Evolutionary conservation across 441 rosid species (phyloP).

Genomic region (Aquilaria agallochum): DNA sequence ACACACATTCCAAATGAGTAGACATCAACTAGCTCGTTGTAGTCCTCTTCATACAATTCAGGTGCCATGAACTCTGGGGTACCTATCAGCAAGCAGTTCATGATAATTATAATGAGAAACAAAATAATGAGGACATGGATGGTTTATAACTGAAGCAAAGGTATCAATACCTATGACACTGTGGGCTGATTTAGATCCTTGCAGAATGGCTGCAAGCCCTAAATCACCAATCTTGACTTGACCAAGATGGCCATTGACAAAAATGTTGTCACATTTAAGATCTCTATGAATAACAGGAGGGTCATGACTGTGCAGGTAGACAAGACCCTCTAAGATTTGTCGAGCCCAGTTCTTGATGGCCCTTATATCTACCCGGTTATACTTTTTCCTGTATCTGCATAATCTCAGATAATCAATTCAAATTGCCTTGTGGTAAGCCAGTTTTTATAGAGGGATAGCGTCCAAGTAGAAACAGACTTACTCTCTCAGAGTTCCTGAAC

Average conservation of each 20-base stretch:
- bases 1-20: conserved; percentile 78
- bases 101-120: not conserved
- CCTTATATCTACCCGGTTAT: conserved; percentile 47
- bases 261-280: conserved; percentile 40
- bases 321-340: conserved; percentile 64
- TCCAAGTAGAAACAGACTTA: conserved; percentile 16
- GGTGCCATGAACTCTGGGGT: conserved; percentile 88
- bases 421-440: not conserved
- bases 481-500: conserved; percentile 75
- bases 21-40: conserved; percentile 67
- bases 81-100: conserved; percentile 23
- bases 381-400: conserved; percentile 53
- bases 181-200: conserved; percentile 51
- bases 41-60: conserved; percentile 65
- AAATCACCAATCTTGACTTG: conserved; percentile 87
- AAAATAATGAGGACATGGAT: not conserved
- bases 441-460: not conserved
- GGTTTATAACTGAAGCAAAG: not conserved
- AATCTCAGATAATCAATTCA: conserved; percentile 2
- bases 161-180: conserved; percentile 59
- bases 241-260: conserved; percentile 77
- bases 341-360: conserved; percentile 77
- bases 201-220: conserved; percentile 69
- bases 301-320: conserved; percentile 57
- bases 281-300: conserved; percentile 59